These are phyloP conservation scores for Solanum hybrid DNA, from an alignment of 305 asterid genomes.

Conservation along the genomic window DNA sequence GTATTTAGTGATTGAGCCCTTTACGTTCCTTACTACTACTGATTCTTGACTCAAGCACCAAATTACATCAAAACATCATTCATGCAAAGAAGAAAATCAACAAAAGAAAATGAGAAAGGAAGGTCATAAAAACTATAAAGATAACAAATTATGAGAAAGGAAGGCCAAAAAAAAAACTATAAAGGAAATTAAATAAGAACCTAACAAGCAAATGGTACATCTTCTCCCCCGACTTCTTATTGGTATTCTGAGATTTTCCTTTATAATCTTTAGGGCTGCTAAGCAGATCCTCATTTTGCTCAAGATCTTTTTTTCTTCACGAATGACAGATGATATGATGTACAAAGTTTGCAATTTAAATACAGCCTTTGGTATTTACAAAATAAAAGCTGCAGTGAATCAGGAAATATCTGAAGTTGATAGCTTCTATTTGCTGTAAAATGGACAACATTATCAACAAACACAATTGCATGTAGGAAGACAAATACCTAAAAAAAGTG, in stretches of 20 bases:
- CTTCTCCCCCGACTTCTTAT: not conserved
- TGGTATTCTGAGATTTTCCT: not conserved
- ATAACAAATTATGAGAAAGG: not conserved
- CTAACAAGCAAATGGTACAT: not conserved
- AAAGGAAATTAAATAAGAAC: not conserved
- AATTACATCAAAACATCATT: not conserved
- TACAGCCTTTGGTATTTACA: not conserved
- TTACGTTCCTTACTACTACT: not conserved
- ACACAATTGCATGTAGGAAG: not conserved
- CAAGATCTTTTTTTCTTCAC: not conserved
- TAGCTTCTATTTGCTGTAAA: not conserved
- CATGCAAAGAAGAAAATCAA: not conserved
- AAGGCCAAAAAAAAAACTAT: not conserved
- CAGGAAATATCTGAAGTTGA: not conserved
- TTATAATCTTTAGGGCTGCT: not conserved
- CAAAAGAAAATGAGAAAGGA: not conserved
- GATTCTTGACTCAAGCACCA: not conserved
- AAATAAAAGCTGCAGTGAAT: not conserved
- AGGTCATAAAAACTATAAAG: not conserved
- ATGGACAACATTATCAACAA: not conserved
- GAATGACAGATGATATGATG: not conserved
- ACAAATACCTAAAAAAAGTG: constrained; percentile 71
- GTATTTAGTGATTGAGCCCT: not conserved
- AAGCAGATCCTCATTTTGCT: not conserved
- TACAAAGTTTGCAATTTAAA: not conserved